phyloP scores from a whole-genome alignment of 768 basidiomycete genomes.

The Hemileccinum impolitum region DNA sequence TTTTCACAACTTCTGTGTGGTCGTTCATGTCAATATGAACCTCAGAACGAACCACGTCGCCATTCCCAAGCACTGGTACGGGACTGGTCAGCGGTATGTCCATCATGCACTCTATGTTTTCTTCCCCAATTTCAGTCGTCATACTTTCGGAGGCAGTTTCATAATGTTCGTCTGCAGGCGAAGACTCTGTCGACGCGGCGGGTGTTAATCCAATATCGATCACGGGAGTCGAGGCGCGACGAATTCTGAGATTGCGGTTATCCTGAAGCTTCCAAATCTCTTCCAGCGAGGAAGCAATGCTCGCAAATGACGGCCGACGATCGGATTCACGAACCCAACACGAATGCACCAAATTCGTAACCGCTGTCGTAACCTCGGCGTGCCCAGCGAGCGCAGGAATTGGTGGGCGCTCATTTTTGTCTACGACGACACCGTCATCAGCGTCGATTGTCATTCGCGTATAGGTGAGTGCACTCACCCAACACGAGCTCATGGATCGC shows the following conservation, averaged over 20 bases:
- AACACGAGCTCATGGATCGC: constrained; percentile 50
- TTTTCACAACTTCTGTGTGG: constrained; percentile 21
- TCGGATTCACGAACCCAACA: constrained; percentile 59
- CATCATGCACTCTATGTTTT: constrained; percentile 9
- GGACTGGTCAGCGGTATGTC: constrained; percentile 20
- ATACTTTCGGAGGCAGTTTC: constrained; percentile 28
- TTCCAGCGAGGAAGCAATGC: constrained; percentile 45
- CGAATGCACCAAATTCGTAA: constrained; percentile 42
- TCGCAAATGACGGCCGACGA: constrained; percentile 50
- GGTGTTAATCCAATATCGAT: background rate
- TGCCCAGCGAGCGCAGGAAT: constrained; percentile 38
- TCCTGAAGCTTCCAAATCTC: constrained; percentile 41
- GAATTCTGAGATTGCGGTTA: background rate
- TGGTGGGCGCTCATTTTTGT: constrained; percentile 48
- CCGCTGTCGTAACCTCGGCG: constrained; percentile 30
- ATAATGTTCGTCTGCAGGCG: constrained; percentile 23
- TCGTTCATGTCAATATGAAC: constrained; percentile 3
- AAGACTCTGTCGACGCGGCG: constrained; percentile 11
- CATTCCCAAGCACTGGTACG: background rate
- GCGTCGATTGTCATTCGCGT: constrained; percentile 5
- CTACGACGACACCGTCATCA: constrained; percentile 31
- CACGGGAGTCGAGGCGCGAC: background rate
- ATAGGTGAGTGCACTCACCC: constrained; percentile 32
- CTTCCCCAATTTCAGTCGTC: constrained; percentile 15
- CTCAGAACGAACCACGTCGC: background rate